These are phyloP conservation scores for Trifolium repens DNA, from an alignment of 306 rosid species.

Conservation along the genomic window DNA sequence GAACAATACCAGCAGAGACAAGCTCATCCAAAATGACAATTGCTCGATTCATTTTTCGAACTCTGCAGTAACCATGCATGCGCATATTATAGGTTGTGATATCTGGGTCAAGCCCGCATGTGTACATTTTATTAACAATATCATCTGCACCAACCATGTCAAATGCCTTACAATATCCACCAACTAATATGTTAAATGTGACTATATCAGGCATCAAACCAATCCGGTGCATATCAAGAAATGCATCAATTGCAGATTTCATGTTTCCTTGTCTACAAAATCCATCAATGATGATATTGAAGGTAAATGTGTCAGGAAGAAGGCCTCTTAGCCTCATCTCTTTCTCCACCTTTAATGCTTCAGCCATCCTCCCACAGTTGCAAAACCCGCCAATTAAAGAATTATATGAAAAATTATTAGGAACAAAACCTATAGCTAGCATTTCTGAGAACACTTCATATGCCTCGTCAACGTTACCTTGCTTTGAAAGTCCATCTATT, in stretches of 20 bases:
- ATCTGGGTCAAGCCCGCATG: conserved; percentile 27
- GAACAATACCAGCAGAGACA: conserved; percentile 37
- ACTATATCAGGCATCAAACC: conserved; percentile 38
- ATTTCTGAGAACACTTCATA: conserved; percentile 12
- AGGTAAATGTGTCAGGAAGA: conserved; percentile 35
- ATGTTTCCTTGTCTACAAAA: conserved; percentile 31
- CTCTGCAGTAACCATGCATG: conserved; percentile 29
- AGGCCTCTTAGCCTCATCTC: conserved; percentile 35
- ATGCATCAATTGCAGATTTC: conserved; percentile 20
- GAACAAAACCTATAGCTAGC: conserved; percentile 38
- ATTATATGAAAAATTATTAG: conserved; percentile 31
- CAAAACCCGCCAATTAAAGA: conserved; percentile 34
- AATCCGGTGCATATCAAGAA: conserved; percentile 25
- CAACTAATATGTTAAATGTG: conserved; percentile 34
- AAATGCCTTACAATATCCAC: conserved; percentile 34
- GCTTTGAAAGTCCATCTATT: conserved; percentile 33
- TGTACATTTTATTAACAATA: conserved; percentile 25
- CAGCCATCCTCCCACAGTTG: conserved; percentile 21
- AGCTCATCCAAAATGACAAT: conserved; percentile 33
- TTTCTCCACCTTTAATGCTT: conserved; percentile 28
- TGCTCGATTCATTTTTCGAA: conserved; percentile 24
- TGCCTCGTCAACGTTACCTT: conserved; percentile 29
- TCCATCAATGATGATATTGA: conserved; percentile 33
- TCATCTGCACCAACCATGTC: conserved; percentile 38
- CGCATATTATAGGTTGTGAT: conserved; percentile 27